Evolutionary conservation across 2,329 filamentous ascomycete genomes (phyloP).

Genomic region (Juglanconis juglandina): DNA sequence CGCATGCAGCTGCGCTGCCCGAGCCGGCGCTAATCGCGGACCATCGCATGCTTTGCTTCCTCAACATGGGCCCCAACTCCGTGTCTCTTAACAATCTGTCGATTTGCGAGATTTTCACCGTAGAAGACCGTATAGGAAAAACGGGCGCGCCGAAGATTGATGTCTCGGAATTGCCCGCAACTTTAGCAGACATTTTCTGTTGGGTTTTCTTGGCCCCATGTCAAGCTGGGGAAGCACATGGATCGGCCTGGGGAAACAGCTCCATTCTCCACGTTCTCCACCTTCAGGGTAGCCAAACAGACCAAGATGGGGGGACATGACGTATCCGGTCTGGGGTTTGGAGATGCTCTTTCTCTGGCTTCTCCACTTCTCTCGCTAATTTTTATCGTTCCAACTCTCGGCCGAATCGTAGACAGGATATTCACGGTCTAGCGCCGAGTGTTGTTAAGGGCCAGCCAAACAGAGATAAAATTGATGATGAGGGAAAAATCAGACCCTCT

Average conservation of each 20-base stretch:
- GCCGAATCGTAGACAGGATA: not conserved
- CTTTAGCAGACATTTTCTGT: not conserved
- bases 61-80: not conserved
- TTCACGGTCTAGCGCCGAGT: not conserved
- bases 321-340: slow-evolving; percentile 7
- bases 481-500: too few species aligned
- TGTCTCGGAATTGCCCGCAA: not conserved
- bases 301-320: not conserved
- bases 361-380: not conserved
- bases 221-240: slow-evolving; percentile 8
- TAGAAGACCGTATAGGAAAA: not conserved
- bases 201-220: not conserved
- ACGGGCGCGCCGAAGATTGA: not conserved
- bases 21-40: slow-evolving; percentile 6
- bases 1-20: not conserved
- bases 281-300: not conserved
- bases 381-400: not conserved
- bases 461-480: too few species aligned
- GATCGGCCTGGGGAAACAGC: slow-evolving; percentile 7
- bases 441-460: too few species aligned
- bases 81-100: not conserved
- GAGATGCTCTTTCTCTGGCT: not conserved
- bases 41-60: not conserved
- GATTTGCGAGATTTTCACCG: not conserved
- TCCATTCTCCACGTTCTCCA: slow-evolving; percentile 12